These are phyloP conservation scores for Solanum bulbocastanum DNA, from an alignment of 257 asterid species.

Conservation along the genomic window DNA sequence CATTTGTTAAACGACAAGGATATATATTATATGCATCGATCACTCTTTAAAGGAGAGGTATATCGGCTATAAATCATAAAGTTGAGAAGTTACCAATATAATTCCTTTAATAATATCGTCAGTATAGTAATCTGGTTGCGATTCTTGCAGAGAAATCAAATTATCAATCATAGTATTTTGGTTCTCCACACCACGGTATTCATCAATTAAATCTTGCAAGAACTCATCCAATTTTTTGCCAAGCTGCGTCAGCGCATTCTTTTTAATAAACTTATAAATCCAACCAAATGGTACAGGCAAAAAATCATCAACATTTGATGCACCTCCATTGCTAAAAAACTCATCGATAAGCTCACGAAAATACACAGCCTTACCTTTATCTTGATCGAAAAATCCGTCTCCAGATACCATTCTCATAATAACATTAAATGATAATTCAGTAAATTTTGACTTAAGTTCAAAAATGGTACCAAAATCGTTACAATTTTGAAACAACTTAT, in stretches of 20 bases:
- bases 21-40: no score
- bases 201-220: constrained; percentile 16
- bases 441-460: constrained; percentile 13
- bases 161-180: constrained; percentile 15
- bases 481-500: not conserved
- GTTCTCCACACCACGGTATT: not conserved
- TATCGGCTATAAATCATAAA: no score
- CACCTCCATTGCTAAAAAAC: not conserved
- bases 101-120: constrained; percentile 15
- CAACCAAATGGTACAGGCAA: constrained; percentile 26
- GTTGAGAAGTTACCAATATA: constrained; percentile 1
- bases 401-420: constrained; percentile 29
- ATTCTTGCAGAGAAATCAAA: constrained; percentile 17
- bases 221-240: constrained; percentile 8
- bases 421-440: constrained; percentile 16
- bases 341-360: constrained; percentile 12
- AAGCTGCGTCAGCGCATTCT: not conserved
- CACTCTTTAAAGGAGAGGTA: no score
- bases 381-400: constrained; percentile 10
- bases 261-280: constrained; percentile 10
- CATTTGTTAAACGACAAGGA: no score
- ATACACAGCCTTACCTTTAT: not conserved
- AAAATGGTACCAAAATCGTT: not conserved
- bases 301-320: constrained; percentile 13
- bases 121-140: constrained; percentile 15